phyloP scores from a whole-genome alignment of 192 early-diverging fungal species.

The Coemansia sp. region DNA sequence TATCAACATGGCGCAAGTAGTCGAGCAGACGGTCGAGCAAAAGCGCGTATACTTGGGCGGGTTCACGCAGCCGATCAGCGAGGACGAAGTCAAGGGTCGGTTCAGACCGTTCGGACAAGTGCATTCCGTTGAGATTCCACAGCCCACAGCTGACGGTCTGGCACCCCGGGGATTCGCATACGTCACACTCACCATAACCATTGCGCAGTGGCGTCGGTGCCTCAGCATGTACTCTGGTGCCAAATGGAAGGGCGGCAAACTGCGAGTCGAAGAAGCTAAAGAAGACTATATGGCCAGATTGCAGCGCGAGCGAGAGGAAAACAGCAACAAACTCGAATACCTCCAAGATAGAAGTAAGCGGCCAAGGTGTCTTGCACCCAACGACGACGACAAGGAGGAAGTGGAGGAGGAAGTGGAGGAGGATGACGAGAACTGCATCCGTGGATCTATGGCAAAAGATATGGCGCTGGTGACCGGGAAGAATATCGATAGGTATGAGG shows the following conservation, averaged over 20 bases:
- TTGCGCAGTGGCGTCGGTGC: conserved; percentile 68
- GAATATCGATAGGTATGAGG: conserved; percentile 61
- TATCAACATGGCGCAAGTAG: conserved; percentile 24
- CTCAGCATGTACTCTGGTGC: conserved; percentile 69
- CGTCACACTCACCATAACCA: conserved; percentile 66
- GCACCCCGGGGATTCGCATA: conserved; percentile 72
- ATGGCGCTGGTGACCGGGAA: conserved; percentile 71
- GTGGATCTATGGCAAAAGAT: conserved; percentile 58
- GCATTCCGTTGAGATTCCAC: conserved; percentile 25
- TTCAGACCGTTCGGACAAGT: conserved; percentile 74
- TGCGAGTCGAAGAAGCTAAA: conserved; percentile 82
- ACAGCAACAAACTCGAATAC: background rate
- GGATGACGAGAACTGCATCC: conserved; percentile 41
- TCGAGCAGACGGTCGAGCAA: conserved; percentile 41
- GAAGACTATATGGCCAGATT: conserved; percentile 59
- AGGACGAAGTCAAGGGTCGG: conserved; percentile 60
- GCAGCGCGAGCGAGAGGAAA: conserved; percentile 53
- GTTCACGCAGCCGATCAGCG: conserved; percentile 60
- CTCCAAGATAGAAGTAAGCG: conserved; percentile 27
- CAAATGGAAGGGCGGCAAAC: conserved; percentile 80
- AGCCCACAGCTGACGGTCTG: conserved; percentile 1
- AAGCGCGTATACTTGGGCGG: conserved; percentile 81
- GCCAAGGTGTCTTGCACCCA: background rate
- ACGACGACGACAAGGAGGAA: conserved; percentile 29
- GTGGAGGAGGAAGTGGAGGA: conserved; percentile 9